phyloP scores from a whole-genome alignment of 2,329 filamentous ascomycete species.

The Lasiodiplodia sp. region DNA sequence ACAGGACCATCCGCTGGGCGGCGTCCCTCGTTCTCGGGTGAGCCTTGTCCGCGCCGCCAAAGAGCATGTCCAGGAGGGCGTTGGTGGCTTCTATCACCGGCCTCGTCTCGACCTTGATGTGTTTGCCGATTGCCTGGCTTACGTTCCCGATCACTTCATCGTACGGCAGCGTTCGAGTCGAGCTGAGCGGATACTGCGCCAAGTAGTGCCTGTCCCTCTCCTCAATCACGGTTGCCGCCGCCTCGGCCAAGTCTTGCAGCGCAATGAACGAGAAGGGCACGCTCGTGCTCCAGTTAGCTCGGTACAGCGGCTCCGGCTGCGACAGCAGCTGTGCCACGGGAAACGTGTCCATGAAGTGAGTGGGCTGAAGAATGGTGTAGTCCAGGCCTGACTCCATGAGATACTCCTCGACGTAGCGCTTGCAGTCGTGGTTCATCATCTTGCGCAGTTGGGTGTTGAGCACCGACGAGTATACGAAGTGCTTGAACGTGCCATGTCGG shows the following conservation, averaged over 20 bases:
- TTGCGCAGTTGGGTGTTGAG: conserved; percentile 43
- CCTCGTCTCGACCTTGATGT: conserved; percentile 34
- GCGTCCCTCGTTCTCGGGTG: conserved; percentile 30
- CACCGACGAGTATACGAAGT: conserved; percentile 47
- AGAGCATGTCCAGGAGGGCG: conserved; percentile 26
- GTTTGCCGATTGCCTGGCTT: conserved; percentile 36
- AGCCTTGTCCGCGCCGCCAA: conserved; percentile 12
- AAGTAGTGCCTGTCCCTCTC: conserved; percentile 39
- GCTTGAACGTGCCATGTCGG: conserved; percentile 38
- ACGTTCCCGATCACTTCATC: conserved; percentile 34
- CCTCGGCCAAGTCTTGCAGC: conserved; percentile 39
- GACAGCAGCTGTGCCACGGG: conserved; percentile 34
- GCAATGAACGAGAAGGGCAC: conserved; percentile 39
- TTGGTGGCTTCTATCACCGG: conserved; percentile 35
- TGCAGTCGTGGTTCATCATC: conserved; percentile 48
- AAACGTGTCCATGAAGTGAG: conserved; percentile 44
- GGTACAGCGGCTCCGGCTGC: conserved; percentile 36
- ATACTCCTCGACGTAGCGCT: conserved; percentile 45
- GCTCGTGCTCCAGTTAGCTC: conserved; percentile 34
- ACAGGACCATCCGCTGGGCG: conserved; percentile 34
- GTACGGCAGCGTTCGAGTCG: conserved; percentile 34
- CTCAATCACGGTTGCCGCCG: conserved; percentile 35
- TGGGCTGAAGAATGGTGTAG: conserved; percentile 48
- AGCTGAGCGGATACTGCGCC: conserved; percentile 40
- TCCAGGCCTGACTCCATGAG: conserved; percentile 44